Conservation (phyloP, 163 green algal species). For the Chlorella variabilis region DNA sequence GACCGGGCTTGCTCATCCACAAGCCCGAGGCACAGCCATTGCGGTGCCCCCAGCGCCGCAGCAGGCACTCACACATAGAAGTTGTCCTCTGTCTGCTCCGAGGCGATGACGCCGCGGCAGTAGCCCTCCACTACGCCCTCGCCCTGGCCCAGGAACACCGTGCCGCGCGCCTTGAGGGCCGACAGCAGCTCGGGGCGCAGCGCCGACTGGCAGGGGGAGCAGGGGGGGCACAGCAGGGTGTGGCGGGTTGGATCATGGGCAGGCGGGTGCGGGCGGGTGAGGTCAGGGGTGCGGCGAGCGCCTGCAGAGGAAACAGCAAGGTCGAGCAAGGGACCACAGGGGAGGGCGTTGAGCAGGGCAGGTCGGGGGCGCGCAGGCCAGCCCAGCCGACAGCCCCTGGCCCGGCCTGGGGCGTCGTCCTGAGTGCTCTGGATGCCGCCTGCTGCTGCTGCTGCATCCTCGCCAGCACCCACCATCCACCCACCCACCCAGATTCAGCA, state of each 20-base stretch:
- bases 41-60: background rate
- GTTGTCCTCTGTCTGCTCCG: constrained; percentile 32
- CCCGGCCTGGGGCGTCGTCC: no score
- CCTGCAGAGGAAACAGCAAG: no score
- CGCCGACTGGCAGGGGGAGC: constrained; percentile 9
- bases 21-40: background rate
- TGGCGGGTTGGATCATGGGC: background rate
- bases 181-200: constrained; percentile 36
- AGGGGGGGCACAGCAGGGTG: background rate
- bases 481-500: no score
- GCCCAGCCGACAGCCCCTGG: no score
- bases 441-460: no score
- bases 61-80: constrained; percentile 35
- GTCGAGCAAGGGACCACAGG: no score
- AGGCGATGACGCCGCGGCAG: constrained; percentile 15
- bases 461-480: no score
- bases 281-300: background rate
- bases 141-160: constrained; percentile 12
- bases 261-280: background rate
- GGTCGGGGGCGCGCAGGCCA: no score
- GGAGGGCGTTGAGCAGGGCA: background rate
- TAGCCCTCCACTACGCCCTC: constrained; percentile 27
- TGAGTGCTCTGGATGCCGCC: no score
- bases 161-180: constrained; percentile 24
- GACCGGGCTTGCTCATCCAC: no score